Evolutionary conservation across 2,329 filamentous ascomycete species (phyloP).

Genomic region (Stachybotrys echinatus): DNA sequence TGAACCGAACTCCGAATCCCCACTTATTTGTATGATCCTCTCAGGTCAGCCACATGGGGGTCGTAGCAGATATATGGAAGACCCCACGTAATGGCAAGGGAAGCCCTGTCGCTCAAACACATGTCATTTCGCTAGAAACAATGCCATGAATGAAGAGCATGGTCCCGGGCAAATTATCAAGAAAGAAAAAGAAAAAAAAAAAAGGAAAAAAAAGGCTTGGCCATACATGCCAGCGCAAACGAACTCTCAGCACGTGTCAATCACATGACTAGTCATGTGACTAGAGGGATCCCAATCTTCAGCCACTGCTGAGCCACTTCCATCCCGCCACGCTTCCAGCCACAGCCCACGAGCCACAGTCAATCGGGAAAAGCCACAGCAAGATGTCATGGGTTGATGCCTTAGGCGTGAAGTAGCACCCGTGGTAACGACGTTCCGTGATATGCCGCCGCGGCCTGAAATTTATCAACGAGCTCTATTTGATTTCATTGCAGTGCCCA

Average conservation of each 20-base stretch:
- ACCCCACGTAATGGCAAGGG: neutral
- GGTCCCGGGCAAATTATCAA: neutral
- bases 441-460: constrained; percentile 27
- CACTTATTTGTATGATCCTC: neutral
- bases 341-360: too few relatives aligned
- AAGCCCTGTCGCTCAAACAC: neutral
- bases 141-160: neutral
- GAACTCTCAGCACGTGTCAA: neutral
- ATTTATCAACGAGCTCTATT: constrained; percentile 15
- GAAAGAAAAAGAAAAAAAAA: too few relatives aligned
- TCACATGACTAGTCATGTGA: neutral
- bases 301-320: neutral
- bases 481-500: constrained; percentile 8
- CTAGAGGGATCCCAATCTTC: neutral
- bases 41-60: neutral
- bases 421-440: constrained; percentile 11
- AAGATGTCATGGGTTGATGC: too few relatives aligned
- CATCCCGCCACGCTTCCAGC: too few relatives aligned
- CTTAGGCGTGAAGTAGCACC: neutral
- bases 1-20: neutral
- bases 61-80: neutral
- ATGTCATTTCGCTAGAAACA: neutral
- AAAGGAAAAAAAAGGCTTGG: too few relatives aligned
- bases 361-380: too few relatives aligned
- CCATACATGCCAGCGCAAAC: too few relatives aligned